phyloP scores from a whole-genome alignment of 192 early-diverging fungal genomes.

The Dissophora ornata region DNA sequence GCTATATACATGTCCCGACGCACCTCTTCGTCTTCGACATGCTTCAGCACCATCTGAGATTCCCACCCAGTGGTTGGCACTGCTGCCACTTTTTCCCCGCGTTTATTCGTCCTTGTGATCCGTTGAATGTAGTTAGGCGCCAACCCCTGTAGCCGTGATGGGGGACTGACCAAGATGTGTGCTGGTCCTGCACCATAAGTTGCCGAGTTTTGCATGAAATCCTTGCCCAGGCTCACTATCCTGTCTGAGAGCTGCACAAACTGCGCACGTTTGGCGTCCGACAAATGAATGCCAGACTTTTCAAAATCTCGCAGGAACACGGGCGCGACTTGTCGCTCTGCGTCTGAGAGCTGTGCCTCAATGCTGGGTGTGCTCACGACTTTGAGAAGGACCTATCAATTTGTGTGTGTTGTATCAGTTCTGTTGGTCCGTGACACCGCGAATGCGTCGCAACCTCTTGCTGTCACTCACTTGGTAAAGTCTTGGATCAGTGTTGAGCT shows the following conservation, averaged over 20 bases:
- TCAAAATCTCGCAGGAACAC: slow-evolving; percentile 94
- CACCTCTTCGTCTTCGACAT: slow-evolving; percentile 69
- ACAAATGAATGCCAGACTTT: slow-evolving; percentile 93
- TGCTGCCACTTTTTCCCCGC: slow-evolving; percentile 56
- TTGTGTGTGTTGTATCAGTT: no score
- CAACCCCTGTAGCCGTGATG: slow-evolving; percentile 55
- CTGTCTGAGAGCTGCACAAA: slow-evolving; percentile 89
- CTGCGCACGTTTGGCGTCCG: slow-evolving; percentile 66
- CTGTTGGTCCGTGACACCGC: no score
- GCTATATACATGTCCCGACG: slow-evolving; percentile 80
- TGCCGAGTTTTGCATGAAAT: slow-evolving; percentile 68
- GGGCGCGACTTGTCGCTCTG: slow-evolving; percentile 81
- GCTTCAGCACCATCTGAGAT: slow-evolving; percentile 72
- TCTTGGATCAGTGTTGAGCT: slow-evolving; percentile 90
- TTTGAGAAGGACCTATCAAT: slow-evolving; percentile 71
- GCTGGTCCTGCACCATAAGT: slow-evolving; percentile 43
- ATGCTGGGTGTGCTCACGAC: slow-evolving; percentile 72
- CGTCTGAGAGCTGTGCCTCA: slow-evolving; percentile 63
- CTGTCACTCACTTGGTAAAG: slow-evolving; percentile 83
- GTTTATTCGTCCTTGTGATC: slow-evolving; percentile 36
- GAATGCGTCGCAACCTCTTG: no score
- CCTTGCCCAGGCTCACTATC: slow-evolving; percentile 81
- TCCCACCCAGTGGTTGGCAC: slow-evolving; percentile 70
- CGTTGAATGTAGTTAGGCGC: slow-evolving; percentile 46
- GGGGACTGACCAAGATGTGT: slow-evolving; percentile 52